A percentile compares a stretch with the other conserved stretches of the same genome.
phyloP scores from a whole-genome alignment of 306 rosid species.

The Vicia sativa region DNA sequence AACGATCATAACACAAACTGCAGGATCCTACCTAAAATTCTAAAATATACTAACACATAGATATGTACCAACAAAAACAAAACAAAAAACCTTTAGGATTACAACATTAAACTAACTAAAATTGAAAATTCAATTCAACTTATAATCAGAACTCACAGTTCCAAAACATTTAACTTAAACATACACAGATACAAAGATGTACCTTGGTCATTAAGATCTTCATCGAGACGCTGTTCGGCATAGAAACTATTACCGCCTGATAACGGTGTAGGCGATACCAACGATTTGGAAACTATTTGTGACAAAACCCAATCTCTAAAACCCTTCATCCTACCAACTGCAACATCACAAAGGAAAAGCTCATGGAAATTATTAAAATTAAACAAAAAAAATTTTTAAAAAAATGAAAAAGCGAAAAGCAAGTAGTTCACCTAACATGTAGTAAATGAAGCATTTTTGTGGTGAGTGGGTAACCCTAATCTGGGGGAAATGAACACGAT shows the following conservation, averaged over 20 bases:
- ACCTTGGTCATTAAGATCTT: conserved; percentile 71
- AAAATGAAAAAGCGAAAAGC: neutral
- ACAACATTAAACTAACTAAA: neutral
- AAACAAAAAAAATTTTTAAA: neutral
- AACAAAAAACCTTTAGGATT: neutral
- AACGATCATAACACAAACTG: neutral
- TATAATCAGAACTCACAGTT: neutral
- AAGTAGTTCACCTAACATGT: conserved; percentile 24
- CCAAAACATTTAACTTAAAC: too few species aligned
- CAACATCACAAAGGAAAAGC: conserved; percentile 38
- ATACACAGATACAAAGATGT: neutral
- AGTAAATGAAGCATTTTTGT: conserved; percentile 7
- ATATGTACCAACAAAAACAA: neutral
- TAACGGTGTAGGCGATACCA: conserved; percentile 67
- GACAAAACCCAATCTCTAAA: conserved; percentile 81
- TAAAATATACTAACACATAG: neutral
- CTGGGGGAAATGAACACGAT: neutral
- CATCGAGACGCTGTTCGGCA: conserved; percentile 44
- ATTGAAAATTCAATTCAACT: neutral
- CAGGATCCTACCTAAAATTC: neutral
- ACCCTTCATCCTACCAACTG: conserved; percentile 77
- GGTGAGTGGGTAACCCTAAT: conserved; percentile 36
- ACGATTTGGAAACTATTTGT: conserved; percentile 73
- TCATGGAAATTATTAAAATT: conserved; percentile 18
- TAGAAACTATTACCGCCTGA: conserved; percentile 57